Base-by-base conservation (phyloP, 2,329 filamentous ascomycete species). In the Taxawa tesnikishii region DNA sequence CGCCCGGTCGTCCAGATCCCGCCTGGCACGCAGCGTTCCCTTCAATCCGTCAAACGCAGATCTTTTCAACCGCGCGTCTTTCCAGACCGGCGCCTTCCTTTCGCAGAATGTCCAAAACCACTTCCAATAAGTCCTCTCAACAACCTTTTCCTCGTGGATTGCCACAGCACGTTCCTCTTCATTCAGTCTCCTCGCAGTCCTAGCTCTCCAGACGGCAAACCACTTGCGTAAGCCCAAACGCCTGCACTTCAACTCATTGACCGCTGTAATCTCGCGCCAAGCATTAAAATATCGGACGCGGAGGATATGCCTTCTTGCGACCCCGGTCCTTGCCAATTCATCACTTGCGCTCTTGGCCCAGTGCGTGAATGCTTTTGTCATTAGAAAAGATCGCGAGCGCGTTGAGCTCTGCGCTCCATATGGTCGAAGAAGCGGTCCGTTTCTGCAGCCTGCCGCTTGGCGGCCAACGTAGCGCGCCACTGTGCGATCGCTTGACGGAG, bases 301-400 rank as follows among this genome's bases (percentile, higher is more conserved):
- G 33, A 90, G 58, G 38, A 87, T 73, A 49, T 83, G 79, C 39
- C 73, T 65, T 39, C 79, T 68, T 13, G 81, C 83, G 26, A 74
- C 65, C 4, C 70, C 72, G 4, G 80, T 83, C 25, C 73, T 69
- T 39, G 74, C 67, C 11, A 75, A 62, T 46, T 83, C 73, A 10
- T 81, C 73, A 5, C 65, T 67, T 8, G 80, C 68, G 31, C 68
- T 63, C 33, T 70, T 67, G 8, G 70, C 69, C 83, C 83, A 92
- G 41, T 79, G 73, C 2, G 65, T 69, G 35, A 83, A 75, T 3
- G 71, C 68, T 49, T 74, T 77, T 3, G 66, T 70, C 36, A 79
- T 53, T 5, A 83, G 61, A 43, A 74, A 79, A 80, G 56, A 46
- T 80, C 67, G 37, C 79, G 70, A 28, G 77, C 76, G 42, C 70